Evolutionary conservation across 1,284 basidiomycete genomes (phyloP).

Genomic region (Ceratobasidium sp.): DNA sequence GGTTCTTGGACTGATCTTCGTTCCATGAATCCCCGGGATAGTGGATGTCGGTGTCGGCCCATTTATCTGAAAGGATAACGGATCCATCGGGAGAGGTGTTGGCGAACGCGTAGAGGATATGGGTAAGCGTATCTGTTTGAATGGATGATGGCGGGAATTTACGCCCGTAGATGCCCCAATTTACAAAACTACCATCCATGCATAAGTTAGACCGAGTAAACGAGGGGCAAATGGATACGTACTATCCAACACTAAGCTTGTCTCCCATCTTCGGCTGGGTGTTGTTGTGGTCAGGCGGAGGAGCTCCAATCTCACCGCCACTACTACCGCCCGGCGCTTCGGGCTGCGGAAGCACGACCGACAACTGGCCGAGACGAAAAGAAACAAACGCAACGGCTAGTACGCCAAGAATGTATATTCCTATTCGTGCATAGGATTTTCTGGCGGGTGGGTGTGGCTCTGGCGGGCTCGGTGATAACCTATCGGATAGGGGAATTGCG

Average conservation of each 20-base stretch:
- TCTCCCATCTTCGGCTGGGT: conserved; percentile 19
- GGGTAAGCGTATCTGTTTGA: conserved; percentile 85
- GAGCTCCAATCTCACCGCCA: background rate
- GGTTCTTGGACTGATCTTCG: conserved; percentile 78
- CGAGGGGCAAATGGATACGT: background rate
- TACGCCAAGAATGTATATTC: conserved; percentile 12
- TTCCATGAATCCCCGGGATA: conserved; percentile 92
- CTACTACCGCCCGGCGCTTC: conserved; percentile 24
- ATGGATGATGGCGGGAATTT: conserved; percentile 88
- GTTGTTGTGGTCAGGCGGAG: conserved; percentile 11
- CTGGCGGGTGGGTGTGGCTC: conserved; percentile 15
- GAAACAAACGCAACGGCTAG: conserved; percentile 39
- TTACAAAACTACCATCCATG: conserved; percentile 17
- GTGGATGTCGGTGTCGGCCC: conserved; percentile 94
- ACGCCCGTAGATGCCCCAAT: conserved; percentile 92
- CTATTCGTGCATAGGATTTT: conserved; percentile 17
- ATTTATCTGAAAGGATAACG: conserved; percentile 88
- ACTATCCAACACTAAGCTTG: conserved; percentile 45
- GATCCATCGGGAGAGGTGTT: conserved; percentile 88
- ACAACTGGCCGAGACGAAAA: conserved; percentile 39
- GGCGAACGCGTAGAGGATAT: conserved; percentile 91
- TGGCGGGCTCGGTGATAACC: conserved; percentile 20
- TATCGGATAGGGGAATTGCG: conserved; percentile 23
- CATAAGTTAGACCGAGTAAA: background rate
- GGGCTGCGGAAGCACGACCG: background rate